Conservation (phyloP, 2,329 filamentous ascomycete genomes). For the Thermothelomyces thermophilus region DNA sequence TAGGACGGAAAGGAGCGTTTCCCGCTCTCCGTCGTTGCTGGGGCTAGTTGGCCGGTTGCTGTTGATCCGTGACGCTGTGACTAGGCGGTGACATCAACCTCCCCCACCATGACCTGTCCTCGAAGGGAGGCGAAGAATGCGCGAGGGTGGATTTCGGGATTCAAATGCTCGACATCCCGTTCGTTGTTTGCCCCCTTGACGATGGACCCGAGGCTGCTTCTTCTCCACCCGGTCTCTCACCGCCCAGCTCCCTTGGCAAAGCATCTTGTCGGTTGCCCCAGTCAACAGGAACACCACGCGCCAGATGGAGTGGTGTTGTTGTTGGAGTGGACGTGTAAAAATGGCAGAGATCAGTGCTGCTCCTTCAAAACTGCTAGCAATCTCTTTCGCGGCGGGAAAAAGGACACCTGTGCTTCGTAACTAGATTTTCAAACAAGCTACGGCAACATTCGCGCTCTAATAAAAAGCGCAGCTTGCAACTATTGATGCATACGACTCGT, state of each 20-base stretch:
- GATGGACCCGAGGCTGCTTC: slow-evolving; percentile 2
- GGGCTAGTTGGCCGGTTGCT: too few relatives aligned
- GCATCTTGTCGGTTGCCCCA: slow-evolving; percentile 4
- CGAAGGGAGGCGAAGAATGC: too few relatives aligned
- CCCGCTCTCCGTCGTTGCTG: slow-evolving; percentile 1
- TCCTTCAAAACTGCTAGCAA: too few relatives aligned
- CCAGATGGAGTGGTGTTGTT: slow-evolving; percentile 2
- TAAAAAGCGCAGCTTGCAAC: too few relatives aligned
- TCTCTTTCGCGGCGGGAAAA: too few relatives aligned
- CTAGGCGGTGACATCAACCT: slow-evolving; percentile 14
- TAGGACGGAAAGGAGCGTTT: not conserved
- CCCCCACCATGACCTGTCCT: not conserved
- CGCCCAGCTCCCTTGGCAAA: not conserved
- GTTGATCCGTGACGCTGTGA: not conserved
- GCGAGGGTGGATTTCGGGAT: slow-evolving; percentile 6
- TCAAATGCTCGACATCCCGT: slow-evolving; percentile 3
- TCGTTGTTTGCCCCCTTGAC: not conserved
- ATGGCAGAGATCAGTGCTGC: too few relatives aligned
- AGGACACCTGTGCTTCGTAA: too few relatives aligned
- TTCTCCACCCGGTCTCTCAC: slow-evolving; percentile 7
- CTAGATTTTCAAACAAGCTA: too few relatives aligned
- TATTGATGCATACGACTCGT: too few relatives aligned
- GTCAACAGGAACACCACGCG: slow-evolving; percentile 9
- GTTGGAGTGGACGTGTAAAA: too few relatives aligned
- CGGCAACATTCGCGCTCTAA: too few relatives aligned